phyloP scores from a whole-genome alignment of 2,329 filamentous ascomycete genomes.

The Cordyceps militaris region DNA sequence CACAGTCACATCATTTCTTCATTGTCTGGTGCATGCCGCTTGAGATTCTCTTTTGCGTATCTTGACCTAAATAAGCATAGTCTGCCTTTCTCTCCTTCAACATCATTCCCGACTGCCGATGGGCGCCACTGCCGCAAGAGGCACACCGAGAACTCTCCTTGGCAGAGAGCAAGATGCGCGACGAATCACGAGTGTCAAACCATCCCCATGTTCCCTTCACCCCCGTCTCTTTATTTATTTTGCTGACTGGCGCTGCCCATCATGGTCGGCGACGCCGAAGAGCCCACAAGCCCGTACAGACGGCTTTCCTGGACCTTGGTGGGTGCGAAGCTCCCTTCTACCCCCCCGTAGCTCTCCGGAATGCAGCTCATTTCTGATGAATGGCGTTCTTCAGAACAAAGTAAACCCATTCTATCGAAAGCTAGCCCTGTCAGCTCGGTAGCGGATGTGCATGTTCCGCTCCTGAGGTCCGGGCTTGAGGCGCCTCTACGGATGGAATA shows the following conservation, averaged over 20 bases:
- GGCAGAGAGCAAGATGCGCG: neutral
- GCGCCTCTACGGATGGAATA: neutral
- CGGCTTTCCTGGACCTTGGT: neutral
- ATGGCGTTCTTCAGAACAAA: neutral
- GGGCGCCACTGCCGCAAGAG: neutral
- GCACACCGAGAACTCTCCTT: neutral
- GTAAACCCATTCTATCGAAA: neutral
- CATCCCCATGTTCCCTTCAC: neutral
- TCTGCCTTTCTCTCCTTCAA: neutral
- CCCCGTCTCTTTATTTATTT: neutral
- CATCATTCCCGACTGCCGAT: neutral
- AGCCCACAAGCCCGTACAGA: neutral
- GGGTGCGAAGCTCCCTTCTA: neutral
- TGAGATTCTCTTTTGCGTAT: neutral
- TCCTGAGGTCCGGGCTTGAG: neutral
- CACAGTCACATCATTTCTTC: neutral
- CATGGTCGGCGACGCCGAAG: neutral
- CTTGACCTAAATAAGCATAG: neutral
- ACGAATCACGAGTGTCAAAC: neutral
- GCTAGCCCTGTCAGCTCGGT: neutral
- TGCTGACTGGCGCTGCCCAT: conserved; percentile 1
- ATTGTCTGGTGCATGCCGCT: neutral
- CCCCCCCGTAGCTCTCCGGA: neutral
- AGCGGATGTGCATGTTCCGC: neutral
- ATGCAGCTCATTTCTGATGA: neutral